These are phyloP conservation scores for Claviceps purpurea DNA, from an alignment of 2,329 filamentous ascomycete species.

Conservation along the genomic window DNA sequence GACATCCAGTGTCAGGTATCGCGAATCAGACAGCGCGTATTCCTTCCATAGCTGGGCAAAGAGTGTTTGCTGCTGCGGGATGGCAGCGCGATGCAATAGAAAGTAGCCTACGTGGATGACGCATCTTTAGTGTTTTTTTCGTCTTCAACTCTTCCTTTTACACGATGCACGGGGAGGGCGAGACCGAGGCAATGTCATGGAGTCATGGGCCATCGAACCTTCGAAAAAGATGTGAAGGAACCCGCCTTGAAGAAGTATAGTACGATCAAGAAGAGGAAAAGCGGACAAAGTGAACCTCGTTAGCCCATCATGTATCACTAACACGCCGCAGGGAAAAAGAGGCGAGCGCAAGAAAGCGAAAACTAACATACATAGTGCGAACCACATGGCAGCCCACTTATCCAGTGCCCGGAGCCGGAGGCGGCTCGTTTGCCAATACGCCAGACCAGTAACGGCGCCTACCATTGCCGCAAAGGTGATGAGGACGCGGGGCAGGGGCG, in stretches of 20 bases:
- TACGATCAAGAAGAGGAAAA: neutral
- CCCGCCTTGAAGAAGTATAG: conserved; percentile 31
- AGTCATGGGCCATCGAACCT: conserved; percentile 29
- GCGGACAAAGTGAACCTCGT: neutral
- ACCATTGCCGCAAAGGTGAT: conserved; percentile 22
- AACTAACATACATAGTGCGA: conserved; percentile 42
- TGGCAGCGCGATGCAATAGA: conserved; percentile 49
- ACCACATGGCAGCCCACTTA: conserved; percentile 36
- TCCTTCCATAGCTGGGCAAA: conserved; percentile 89
- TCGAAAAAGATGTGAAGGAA: conserved; percentile 73
- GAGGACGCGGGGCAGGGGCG: conserved; percentile 25
- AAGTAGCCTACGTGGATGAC: conserved; percentile 49
- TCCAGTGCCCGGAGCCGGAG: conserved; percentile 19
- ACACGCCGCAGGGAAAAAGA: neutral
- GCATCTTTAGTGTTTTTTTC: neutral
- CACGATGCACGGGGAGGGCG: neutral
- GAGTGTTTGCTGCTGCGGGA: conserved; percentile 56
- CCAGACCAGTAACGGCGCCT: conserved; percentile 20
- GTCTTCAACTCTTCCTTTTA: neutral
- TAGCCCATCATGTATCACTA: neutral
- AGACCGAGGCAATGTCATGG: too few species aligned
- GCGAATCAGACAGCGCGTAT: conserved; percentile 74
- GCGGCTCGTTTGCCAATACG: conserved; percentile 13
- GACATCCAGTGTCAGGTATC: conserved; percentile 68
- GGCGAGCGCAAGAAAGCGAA: neutral